phyloP scores from a whole-genome alignment of 116 monocot species.

The Phalaenopsis hybrid region DNA sequence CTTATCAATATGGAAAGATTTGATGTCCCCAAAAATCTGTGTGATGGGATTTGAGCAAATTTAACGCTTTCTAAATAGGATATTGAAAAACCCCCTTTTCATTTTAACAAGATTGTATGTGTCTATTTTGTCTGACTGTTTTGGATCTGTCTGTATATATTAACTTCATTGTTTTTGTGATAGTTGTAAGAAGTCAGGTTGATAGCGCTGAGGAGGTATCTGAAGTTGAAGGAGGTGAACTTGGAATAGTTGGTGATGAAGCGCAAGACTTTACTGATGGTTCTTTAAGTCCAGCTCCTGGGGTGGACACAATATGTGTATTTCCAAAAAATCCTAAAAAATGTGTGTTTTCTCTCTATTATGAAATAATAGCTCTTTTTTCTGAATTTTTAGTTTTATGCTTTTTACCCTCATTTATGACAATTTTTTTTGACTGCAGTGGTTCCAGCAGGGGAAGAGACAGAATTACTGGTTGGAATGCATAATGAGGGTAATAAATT shows the following conservation, averaged over 20 bases:
- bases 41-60: too few relatives aligned
- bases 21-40: too few relatives aligned
- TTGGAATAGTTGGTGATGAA: constrained; percentile 92
- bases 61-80: not conserved
- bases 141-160: not conserved
- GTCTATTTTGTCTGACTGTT: not conserved
- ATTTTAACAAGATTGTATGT: not conserved
- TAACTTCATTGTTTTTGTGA: not conserved
- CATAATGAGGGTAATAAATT: constrained; percentile 74
- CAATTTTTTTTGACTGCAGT: constrained; percentile 42
- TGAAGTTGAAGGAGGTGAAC: constrained; percentile 79
- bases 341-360: constrained; percentile 33
- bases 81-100: too few relatives aligned
- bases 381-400: constrained; percentile 4
- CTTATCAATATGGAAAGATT: too few relatives aligned
- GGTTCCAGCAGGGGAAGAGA: constrained; percentile 83
- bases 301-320: constrained; percentile 69
- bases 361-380: not conserved
- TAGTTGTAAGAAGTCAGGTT: constrained; percentile 62
- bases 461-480: constrained; percentile 80
- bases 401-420: constrained; percentile 1
- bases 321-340: constrained; percentile 81
- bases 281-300: constrained; percentile 65
- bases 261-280: constrained; percentile 69
- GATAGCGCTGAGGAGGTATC: constrained; percentile 39